These are phyloP conservation scores for Trichoderma aggressivum DNA, from an alignment of 2,329 filamentous ascomycete species.

Conservation along the genomic window DNA sequence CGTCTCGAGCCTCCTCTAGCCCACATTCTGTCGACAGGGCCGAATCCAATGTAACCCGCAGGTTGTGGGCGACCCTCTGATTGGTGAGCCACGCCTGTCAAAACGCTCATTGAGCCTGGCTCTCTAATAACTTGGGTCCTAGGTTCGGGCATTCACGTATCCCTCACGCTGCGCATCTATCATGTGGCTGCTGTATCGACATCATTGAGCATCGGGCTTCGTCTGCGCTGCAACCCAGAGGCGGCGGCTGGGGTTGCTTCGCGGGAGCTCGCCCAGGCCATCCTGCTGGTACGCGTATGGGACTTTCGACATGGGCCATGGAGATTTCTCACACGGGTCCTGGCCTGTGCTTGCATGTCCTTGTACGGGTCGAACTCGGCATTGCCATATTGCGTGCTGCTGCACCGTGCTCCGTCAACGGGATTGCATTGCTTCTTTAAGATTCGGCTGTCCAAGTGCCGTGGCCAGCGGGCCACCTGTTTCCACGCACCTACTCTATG, in stretches of 20 bases:
- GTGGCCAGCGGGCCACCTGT: neutral
- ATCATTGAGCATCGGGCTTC: constrained; percentile 5
- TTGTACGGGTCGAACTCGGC: neutral
- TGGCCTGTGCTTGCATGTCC: neutral
- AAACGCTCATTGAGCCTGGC: neutral
- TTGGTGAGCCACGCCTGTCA: constrained; percentile 4
- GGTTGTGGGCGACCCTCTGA: neutral
- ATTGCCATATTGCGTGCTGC: neutral
- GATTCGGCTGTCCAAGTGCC: neutral
- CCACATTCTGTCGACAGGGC: neutral
- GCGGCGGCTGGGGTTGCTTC: neutral
- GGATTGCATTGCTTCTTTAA: neutral
- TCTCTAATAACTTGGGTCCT: neutral
- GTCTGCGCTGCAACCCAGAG: neutral
- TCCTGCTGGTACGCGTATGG: neutral
- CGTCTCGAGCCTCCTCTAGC: neutral
- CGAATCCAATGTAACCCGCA: constrained; percentile 12
- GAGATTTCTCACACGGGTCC: neutral
- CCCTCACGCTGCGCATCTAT: neutral
- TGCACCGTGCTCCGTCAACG: neutral
- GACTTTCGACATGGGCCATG: neutral
- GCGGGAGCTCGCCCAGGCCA: constrained; percentile 1
- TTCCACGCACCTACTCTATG: neutral
- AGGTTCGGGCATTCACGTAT: neutral
- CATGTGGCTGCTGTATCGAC: neutral